Percentiles rank a stretch among this genome's conserved stretches.
These are phyloP conservation scores for Diutina catenulata DNA, from an alignment of 1,139 yeast genomes.

Conservation along the genomic window DNA sequence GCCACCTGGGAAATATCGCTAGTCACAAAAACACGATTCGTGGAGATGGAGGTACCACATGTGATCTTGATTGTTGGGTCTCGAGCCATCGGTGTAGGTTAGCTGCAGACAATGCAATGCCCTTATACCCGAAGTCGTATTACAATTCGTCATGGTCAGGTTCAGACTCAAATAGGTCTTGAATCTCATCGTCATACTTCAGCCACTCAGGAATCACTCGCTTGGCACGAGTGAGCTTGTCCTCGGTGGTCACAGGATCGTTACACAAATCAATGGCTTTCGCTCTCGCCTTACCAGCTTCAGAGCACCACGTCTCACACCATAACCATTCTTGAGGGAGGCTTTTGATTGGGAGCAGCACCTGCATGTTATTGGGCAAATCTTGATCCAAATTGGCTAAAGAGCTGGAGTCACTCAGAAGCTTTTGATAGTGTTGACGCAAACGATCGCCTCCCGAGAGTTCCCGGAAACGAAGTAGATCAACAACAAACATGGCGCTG, in stretches of 20 bases:
- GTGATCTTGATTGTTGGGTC: no score
- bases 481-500: constrained; percentile 77
- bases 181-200: constrained; percentile 33
- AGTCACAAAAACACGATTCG: no score
- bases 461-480: constrained; percentile 52
- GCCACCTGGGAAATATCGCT: no score
- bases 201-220: constrained; percentile 74
- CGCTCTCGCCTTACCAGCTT: constrained; percentile 45
- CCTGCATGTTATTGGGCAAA: constrained; percentile 76
- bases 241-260: constrained; percentile 71
- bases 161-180: not conserved
- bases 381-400: constrained; percentile 84
- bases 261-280: constrained; percentile 77
- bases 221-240: constrained; percentile 60
- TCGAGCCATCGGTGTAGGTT: no score
- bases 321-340: constrained; percentile 80
- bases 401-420: constrained; percentile 71
- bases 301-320: constrained; percentile 94
- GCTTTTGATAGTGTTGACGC: constrained; percentile 76
- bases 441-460: constrained; percentile 66
- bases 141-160: not conserved
- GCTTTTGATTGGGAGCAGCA: constrained; percentile 52
- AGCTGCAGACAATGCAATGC: no score
- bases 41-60: no score
- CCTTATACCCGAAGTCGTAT: not conserved